These are phyloP conservation scores for Lyophyllum decastes DNA, from an alignment of 768 basidiomycete genomes.

Conservation along the genomic window DNA sequence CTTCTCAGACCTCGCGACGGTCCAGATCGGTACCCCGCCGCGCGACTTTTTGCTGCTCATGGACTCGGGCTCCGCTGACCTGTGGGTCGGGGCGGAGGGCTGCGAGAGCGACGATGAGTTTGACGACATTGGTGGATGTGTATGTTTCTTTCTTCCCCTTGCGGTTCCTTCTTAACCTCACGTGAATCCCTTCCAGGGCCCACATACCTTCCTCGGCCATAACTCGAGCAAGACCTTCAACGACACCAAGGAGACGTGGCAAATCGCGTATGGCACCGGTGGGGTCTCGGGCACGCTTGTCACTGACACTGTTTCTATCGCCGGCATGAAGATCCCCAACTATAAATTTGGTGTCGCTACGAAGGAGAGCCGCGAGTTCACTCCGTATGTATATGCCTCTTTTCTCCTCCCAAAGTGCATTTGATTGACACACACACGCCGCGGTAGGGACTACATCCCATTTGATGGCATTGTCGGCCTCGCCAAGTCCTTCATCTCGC, in stretches of 20 bases:
- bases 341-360: slow-evolving; percentile 67
- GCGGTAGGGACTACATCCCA: slow-evolving; percentile 28
- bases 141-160: slow-evolving; percentile 3
- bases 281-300: slow-evolving; percentile 57
- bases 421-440: neutral
- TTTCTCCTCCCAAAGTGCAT: neutral
- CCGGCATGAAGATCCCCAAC: slow-evolving; percentile 49
- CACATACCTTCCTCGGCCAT: slow-evolving; percentile 52
- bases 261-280: slow-evolving; percentile 56
- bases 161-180: neutral
- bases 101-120: slow-evolving; percentile 35
- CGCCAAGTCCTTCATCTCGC: slow-evolving; percentile 44
- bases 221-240: slow-evolving; percentile 59
- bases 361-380: slow-evolving; percentile 56
- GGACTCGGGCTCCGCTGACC: slow-evolving; percentile 65
- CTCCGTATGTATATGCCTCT: slow-evolving; percentile 28
- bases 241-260: slow-evolving; percentile 46
- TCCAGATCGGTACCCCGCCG: slow-evolving; percentile 48
- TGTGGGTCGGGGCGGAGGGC: slow-evolving; percentile 54
- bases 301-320: slow-evolving; percentile 58
- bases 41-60: slow-evolving; percentile 50
- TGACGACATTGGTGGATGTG: slow-evolving; percentile 13
- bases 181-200: slow-evolving; percentile 25
- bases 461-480: slow-evolving; percentile 64
- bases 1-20: slow-evolving; percentile 27